A percentile compares a stretch with the other conserved stretches of the same genome.
Evolutionary conservation across 2,329 filamentous ascomycete genomes (phyloP).

Genomic region (Amauroascus verrucosus): DNA sequence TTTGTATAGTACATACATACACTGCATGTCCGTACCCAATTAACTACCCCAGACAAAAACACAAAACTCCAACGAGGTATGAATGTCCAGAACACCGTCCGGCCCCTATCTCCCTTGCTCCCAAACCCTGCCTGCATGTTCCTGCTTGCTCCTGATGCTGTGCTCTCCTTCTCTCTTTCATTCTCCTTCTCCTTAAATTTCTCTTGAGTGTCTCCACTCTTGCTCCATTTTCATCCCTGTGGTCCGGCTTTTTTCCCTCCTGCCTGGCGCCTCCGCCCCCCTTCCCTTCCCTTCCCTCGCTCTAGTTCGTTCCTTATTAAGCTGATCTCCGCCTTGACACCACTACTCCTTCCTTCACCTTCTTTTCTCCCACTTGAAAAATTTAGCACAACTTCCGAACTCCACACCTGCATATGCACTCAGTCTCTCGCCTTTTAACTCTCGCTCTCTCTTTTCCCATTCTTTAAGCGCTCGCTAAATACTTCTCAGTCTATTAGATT

Average conservation of each 20-base stretch:
- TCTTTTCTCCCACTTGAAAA: not conserved
- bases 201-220: slow-evolving; percentile 19
- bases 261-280: slow-evolving; percentile 13
- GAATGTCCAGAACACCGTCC: not conserved
- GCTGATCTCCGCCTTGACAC: slow-evolving; percentile 7
- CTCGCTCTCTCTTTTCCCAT: not conserved
- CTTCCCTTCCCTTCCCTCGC: slow-evolving; percentile 12
- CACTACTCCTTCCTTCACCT: not conserved
- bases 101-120: not conserved
- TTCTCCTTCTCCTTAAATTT: slow-evolving; percentile 18
- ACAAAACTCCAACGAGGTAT: not conserved
- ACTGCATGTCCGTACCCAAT: slow-evolving; percentile 6
- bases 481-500: not conserved
- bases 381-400: not conserved
- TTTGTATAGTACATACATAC: slow-evolving; percentile 21
- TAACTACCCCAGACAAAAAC: not conserved
- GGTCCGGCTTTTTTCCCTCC: slow-evolving; percentile 9
- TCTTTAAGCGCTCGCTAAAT: not conserved
- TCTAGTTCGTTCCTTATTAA: slow-evolving; percentile 17
- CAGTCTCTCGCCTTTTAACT: not conserved
- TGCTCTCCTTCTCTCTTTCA: slow-evolving; percentile 23
- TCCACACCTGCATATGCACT: not conserved
- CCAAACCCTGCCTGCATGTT: not conserved
- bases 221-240: slow-evolving; percentile 14
- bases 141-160: slow-evolving; percentile 3